phyloP scores from a whole-genome alignment of 2,329 filamentous ascomycete genomes.

The Periglandula ipomoeae region DNA sequence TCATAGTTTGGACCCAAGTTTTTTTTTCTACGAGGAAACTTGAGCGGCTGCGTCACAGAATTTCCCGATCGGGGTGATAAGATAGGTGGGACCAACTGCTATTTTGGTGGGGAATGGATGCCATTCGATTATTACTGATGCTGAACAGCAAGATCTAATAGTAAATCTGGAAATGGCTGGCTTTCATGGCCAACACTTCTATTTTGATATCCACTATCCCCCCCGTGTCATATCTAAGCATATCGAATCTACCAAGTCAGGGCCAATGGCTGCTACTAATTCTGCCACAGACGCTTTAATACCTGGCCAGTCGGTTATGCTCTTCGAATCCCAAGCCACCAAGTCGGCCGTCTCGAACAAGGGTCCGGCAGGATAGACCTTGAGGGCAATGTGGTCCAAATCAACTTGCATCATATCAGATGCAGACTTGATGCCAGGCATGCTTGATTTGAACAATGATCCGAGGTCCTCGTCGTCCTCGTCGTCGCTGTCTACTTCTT shows the following conservation, averaged over 20 bases:
- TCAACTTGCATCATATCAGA: constrained; percentile 44
- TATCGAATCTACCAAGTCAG: constrained; percentile 45
- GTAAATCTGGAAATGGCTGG: too few species aligned
- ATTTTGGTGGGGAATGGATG: neutral
- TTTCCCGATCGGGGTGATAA: neutral
- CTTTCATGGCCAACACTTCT: neutral
- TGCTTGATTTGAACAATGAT: constrained; percentile 48
- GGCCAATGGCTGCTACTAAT: constrained; percentile 56
- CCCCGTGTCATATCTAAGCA: constrained; percentile 46
- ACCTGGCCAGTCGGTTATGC: constrained; percentile 37
- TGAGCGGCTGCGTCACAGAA: constrained; percentile 2
- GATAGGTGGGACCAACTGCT: neutral
- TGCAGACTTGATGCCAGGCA: constrained; percentile 57
- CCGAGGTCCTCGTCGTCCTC: constrained; percentile 15
- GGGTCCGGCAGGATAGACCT: constrained; percentile 28
- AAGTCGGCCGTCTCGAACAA: constrained; percentile 42
- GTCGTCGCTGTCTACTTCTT: too few species aligned
- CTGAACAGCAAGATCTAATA: too few species aligned
- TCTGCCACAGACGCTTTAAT: constrained; percentile 59
- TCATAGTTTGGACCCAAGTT: neutral
- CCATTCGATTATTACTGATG: neutral
- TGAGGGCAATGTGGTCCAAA: constrained; percentile 50
- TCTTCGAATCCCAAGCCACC: constrained; percentile 47
- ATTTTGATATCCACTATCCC: neutral
- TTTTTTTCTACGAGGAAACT: constrained; percentile 6